Evolutionary conservation across 768 basidiomycete species (phyloP), one percentile per base, ranked within the genome.

Genomic region (Termitomyces sp.): DNA sequence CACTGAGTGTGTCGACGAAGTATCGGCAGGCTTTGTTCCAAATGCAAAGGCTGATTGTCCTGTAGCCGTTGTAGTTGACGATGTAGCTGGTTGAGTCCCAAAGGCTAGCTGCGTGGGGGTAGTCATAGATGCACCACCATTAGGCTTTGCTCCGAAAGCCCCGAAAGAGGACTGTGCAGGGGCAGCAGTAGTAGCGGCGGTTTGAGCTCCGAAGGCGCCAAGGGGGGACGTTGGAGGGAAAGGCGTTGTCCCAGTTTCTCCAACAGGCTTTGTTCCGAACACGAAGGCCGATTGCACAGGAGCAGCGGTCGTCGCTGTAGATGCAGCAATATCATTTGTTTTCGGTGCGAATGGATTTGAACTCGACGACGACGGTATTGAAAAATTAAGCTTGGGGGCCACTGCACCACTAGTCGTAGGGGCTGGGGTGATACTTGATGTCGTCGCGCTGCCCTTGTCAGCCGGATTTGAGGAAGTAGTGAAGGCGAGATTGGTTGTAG

Each of bases 401-500:
- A 52, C 52, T 25, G 54, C 44, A 39, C 30, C 27, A 10, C 46
- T 14, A 48, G 46, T 16, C 37, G 52, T 40, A 52, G 37, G 21
- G 21, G 41, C 30, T 32, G 27, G n/a, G 5, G 23, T 10, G 10
- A 28, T 19, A 7, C 23, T 30, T 14, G 47, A 21, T 21, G 46
- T 56, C 17, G 49, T 48, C 12, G 57, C n/a, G 19, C 43, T 54
- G 10, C 53, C 17, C 25, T 44, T 63, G 1, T 54, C 40, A 27
- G 64, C 32, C 6, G 67, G 41, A 7, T 65, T 54, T 12, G 58
- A 50, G 42, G 59, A 48, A 52, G 59, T 48, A 17, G 66, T 65
- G 37, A 60, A 63, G 44, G 64, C 61, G 56, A 72, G 41, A 23
- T 56, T 54, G 14, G 65, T 37, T 7, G 65, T 61, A 55, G 68